Evolutionary conservation across 2,329 filamentous ascomycete genomes (phyloP).

Genomic region (Thelonectria olida): DNA sequence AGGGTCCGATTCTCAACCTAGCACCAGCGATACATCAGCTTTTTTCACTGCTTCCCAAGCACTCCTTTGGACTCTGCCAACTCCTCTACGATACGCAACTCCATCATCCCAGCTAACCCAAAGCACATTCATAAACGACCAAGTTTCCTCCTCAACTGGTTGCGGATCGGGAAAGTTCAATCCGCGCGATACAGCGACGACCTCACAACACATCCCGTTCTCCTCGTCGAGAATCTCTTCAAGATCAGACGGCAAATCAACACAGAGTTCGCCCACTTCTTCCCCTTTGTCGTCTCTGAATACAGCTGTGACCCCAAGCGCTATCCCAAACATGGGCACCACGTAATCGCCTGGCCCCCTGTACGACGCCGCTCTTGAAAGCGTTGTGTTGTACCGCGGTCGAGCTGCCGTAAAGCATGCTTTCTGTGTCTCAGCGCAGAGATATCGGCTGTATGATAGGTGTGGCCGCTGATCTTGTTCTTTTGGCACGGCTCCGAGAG

Average conservation of each 20-base stretch:
- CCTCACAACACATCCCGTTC: not conserved
- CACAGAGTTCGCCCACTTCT: slow-evolving; percentile 6
- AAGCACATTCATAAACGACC: slow-evolving; percentile 16
- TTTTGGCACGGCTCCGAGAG: not conserved
- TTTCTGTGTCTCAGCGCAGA: slow-evolving; percentile 8
- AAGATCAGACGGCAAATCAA: not conserved
- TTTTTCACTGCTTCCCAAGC: slow-evolving; percentile 13
- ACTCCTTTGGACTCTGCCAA: slow-evolving; percentile 9
- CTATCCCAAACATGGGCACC: slow-evolving; percentile 11
- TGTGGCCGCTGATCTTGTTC: not conserved
- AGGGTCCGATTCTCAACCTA: slow-evolving; percentile 9
- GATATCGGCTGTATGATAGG: slow-evolving; percentile 3
- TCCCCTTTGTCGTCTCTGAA: slow-evolving; percentile 1
- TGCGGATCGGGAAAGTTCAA: not conserved
- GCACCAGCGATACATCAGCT: slow-evolving; percentile 1
- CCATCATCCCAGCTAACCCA: slow-evolving; percentile 18
- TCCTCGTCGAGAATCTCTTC: not conserved
- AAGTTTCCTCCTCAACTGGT: not conserved
- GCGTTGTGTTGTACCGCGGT: not conserved
- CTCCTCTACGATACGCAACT: slow-evolving; percentile 10
- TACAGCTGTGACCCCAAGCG: not conserved
- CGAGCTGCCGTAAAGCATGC: not conserved
- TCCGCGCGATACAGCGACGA: slow-evolving; percentile 11
- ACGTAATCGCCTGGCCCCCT: not conserved
- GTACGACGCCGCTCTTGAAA: not conserved